Evolutionary conservation across 2,329 filamentous ascomycete genomes (phyloP), one percentile per base, ranked within the genome.

Genomic region (Aureobasidium sp.): DNA sequence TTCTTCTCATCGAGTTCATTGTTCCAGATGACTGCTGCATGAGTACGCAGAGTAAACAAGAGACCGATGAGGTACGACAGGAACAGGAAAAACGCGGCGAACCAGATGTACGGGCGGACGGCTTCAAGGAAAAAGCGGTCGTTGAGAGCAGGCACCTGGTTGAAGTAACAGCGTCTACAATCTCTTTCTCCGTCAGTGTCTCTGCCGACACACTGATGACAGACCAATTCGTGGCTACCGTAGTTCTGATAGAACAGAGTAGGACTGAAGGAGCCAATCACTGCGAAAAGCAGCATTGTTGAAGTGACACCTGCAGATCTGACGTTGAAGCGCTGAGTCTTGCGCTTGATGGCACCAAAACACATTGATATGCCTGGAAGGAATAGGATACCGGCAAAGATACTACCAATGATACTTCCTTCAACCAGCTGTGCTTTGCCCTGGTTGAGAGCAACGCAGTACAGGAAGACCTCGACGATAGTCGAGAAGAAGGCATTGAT

Each of bases 401-500:
- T 98, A 78, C 96, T 99, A 68, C 96, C 96, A 67, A 99, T 93
- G 72, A 99, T 94, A 80, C 95, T 98, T 58, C 96, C 96, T 79
- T 99, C 96, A 1, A 99, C 96, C 38, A 99, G 88, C 74, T 92
- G 91, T 3, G 92, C 92, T 79, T 99, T 99, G 69, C 96, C 96
- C 78, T 99, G 91, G 27, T 90, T 93, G 51, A 99, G 86, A 20
- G 96, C 96, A 63, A 98, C 90, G 76, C 96, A 98, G 81, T 99
- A 99, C 27, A 99, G 88, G 78, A 97, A 99, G 1, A 99, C 97
- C 77, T 99, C 96, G 13, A 99, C 96, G 27, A 99, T 86, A 2
- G 96, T 99, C 16, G 95, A 97, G 82, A 99, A 99, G 79, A 99
- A 97, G 54, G 96, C 96, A 73, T 99, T 99, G 83, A 98, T 93